A percentile compares a stretch with the other conserved stretches of the same genome.
These are phyloP conservation scores for Pulveroboletus sp. DNA, from an alignment of 768 basidiomycete genomes.

Conservation along the genomic window DNA sequence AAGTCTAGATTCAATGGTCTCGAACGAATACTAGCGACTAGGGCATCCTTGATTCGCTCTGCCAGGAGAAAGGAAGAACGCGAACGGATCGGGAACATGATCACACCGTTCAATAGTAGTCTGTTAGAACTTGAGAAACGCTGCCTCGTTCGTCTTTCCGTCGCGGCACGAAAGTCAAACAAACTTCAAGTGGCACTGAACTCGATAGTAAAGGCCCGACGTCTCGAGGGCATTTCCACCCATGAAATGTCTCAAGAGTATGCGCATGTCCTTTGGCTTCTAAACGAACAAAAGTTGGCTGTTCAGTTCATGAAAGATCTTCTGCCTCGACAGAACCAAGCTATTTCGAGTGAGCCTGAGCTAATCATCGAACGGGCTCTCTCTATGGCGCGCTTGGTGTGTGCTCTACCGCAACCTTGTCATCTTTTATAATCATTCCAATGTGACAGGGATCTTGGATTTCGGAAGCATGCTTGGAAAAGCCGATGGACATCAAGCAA, in stretches of 20 bases:
- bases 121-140: slow-evolving; percentile 62
- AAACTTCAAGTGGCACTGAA: slow-evolving; percentile 85
- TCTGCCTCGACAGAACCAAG: slow-evolving; percentile 14
- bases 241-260: slow-evolving; percentile 75
- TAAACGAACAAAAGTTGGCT: slow-evolving; percentile 81
- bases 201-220: slow-evolving; percentile 74
- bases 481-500: slow-evolving; percentile 65
- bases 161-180: slow-evolving; percentile 64
- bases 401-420: slow-evolving; percentile 17
- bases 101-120: slow-evolving; percentile 47
- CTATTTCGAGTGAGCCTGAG: slow-evolving; percentile 10
- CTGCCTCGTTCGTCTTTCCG: slow-evolving; percentile 70
- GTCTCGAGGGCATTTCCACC: slow-evolving; percentile 45
- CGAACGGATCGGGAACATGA: slow-evolving; percentile 70
- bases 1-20: slow-evolving; percentile 63
- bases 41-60: slow-evolving; percentile 78
- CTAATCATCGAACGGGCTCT: slow-evolving; percentile 35
- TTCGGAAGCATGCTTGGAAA: slow-evolving; percentile 80
- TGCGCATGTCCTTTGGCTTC: slow-evolving; percentile 86
- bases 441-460: slow-evolving; percentile 81
- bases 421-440: background rate
- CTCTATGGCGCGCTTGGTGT: slow-evolving; percentile 64
- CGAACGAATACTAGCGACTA: slow-evolving; percentile 78
- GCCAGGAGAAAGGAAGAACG: slow-evolving; percentile 66
- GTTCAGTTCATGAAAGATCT: slow-evolving; percentile 63